Base-by-base conservation (phyloP, 2,329 filamentous ascomycete genomes). In the Colletotrichum tanaceti region DNA sequence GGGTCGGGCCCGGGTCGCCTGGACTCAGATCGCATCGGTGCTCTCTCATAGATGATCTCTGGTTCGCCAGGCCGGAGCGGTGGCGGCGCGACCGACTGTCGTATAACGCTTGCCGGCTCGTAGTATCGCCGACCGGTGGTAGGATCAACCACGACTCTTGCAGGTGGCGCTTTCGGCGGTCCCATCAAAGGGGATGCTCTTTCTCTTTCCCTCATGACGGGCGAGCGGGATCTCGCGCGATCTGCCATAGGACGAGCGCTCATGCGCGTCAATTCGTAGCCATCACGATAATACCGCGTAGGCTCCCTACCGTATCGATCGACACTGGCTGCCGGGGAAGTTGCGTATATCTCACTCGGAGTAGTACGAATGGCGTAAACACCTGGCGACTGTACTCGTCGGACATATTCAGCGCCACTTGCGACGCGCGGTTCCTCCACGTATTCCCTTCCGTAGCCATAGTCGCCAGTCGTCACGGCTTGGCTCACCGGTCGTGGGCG, bases 91-190 rank as follows among this genome's bases (percentile, higher is more conserved):
- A 86, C 82, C 9, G 88, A 89, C 58, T 86, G 86, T 54, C 86
- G 80, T 22, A 83, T 75, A 20, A 82, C 71, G 24, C 83, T 73
- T 28, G 77, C 73, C 32, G 88, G 86, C 73, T 90, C 87, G 68
- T 86, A 78, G 80, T 94, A 98, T 76, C 93, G 89, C 76, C 93
- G 92, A 47, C 94, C 94, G 78, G 90, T 93, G 70, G 92, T 89
- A 5, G 67, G 64, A 79, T 98, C 94, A 63, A 97, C 84, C 41
- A 97, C 85, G 71, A 97, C 91, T 70, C 90, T 89, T 63, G 90
- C 83, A 53, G 87, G 81, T 20, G 87, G 85, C 7, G 87, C 83
- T 58, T 83, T 78, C 73, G 83, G 83, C 54, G 83, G 83, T 2
- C 80, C 80, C 80, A 87, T 84, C n/a, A 83, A 81, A 39, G 85